A percentile compares a stretch with the other conserved stretches of the same genome.
These are phyloP conservation scores for Globisporangium paddicum DNA, from an alignment of 352 stramenopile genomes.

Conservation along the genomic window DNA sequence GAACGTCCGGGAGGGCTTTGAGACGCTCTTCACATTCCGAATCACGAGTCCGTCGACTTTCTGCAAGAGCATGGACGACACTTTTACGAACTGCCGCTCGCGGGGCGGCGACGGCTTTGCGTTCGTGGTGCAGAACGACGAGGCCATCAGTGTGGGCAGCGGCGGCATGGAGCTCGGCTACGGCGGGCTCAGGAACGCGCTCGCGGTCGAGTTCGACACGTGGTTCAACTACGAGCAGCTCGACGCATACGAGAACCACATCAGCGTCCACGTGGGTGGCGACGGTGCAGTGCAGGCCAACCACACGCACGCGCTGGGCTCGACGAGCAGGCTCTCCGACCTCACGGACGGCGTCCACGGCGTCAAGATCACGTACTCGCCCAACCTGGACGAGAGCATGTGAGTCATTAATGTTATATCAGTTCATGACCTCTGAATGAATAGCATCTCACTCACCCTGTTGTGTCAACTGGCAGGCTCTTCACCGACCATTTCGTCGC, in stretches of 20 bases:
- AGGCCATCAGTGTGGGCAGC: conserved; percentile 52
- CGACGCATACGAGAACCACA: conserved; percentile 92
- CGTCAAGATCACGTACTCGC: conserved; percentile 74
- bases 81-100: conserved; percentile 78
- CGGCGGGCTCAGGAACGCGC: conserved; percentile 72
- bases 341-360: conserved; percentile 67
- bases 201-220: conserved; percentile 92
- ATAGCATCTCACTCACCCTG: not conserved
- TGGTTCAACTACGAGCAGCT: conserved; percentile 87
- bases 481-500: conserved; percentile 56
- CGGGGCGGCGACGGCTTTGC: conserved; percentile 73
- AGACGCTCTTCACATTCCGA: conserved; percentile 81
- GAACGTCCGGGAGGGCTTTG: conserved; percentile 90
- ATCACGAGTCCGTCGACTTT: conserved; percentile 81
- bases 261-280: conserved; percentile 75
- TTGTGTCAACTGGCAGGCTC: conserved; percentile 19
- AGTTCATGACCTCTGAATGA: not conserved
- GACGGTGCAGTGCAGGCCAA: conserved; percentile 43
- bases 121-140: conserved; percentile 84
- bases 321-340: conserved; percentile 69
- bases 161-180: conserved; percentile 84
- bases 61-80: conserved; percentile 87
- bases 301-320: conserved; percentile 70
- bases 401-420: conserved; percentile 22
- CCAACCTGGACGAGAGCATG: conserved; percentile 59